Evolutionary conservation across 169 alveolate species (phyloP).

Genomic region (Perkinsus chesapeaki): DNA sequence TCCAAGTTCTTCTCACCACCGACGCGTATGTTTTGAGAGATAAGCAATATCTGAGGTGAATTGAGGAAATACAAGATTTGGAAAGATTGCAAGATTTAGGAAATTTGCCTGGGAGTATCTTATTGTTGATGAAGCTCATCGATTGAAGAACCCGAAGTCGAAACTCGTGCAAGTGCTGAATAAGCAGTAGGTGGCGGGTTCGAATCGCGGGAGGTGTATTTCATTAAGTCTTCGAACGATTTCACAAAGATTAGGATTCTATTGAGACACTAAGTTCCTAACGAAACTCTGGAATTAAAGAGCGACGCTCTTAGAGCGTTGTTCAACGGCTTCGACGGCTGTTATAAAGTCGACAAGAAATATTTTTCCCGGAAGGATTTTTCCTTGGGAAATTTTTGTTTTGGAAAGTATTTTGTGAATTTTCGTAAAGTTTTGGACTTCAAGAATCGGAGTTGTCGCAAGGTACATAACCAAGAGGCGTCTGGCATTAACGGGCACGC

Average conservation of each 20-base stretch:
- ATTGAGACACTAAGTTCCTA: too few species aligned
- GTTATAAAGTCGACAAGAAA: too few species aligned
- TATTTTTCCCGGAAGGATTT: too few species aligned
- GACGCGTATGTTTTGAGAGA: slow-evolving; percentile 28
- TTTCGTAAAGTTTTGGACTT: too few species aligned
- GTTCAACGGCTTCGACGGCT: too few species aligned
- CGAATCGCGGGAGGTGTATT: slow-evolving; percentile 30
- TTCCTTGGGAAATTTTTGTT: not conserved
- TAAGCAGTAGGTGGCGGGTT: slow-evolving; percentile 34
- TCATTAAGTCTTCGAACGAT: slow-evolving; percentile 13
- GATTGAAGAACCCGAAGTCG: slow-evolving; percentile 83
- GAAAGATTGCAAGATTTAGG: slow-evolving; percentile 53
- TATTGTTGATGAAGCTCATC: slow-evolving; percentile 90
- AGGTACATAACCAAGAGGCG: not conserved
- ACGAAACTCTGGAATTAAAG: too few species aligned
- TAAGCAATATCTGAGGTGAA: not conserved
- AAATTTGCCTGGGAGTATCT: slow-evolving; percentile 85
- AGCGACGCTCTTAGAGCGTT: too few species aligned
- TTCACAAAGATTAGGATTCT: slow-evolving; percentile 25
- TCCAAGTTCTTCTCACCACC: slow-evolving; percentile 44
- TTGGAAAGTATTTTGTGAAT: not conserved
- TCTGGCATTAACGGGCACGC: slow-evolving; percentile 72
- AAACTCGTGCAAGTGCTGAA: slow-evolving; percentile 62
- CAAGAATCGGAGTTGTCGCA: too few species aligned
- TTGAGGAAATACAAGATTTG: not conserved